Percentiles rank a stretch among this genome's conserved stretches.
Evolutionary conservation across 139 green algal genomes (phyloP).

Genomic region (Nannochloris sp.): DNA sequence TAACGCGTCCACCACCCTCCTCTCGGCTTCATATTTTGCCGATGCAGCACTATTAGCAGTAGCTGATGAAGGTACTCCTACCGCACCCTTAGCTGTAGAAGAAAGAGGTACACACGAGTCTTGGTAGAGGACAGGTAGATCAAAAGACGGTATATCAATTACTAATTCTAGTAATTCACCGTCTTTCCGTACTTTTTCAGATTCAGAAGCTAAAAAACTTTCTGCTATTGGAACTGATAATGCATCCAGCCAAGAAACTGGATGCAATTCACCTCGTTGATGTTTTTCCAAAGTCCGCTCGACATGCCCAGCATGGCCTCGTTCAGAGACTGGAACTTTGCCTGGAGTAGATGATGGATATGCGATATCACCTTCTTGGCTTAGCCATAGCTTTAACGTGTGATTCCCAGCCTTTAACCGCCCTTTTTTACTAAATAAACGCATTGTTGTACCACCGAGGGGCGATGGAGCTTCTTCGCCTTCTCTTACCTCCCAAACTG

Average conservation of each 20-base stretch:
- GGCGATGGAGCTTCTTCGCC: conserved; percentile 14
- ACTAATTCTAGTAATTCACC: conserved; percentile 36
- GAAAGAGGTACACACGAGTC: too few species aligned
- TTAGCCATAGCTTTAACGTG: conserved; percentile 55
- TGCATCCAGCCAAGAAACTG: conserved; percentile 78
- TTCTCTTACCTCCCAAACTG: conserved; percentile 49
- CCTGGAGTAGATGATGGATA: conserved; percentile 54
- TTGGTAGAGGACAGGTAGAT: conserved; percentile 79
- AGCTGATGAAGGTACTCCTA: too few species aligned
- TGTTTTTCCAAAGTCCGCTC: conserved; percentile 67
- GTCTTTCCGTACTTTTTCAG: neutral
- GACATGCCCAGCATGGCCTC: conserved; percentile 47
- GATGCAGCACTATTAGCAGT: too few species aligned
- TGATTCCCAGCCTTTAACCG: conserved; percentile 71
- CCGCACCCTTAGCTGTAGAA: too few species aligned
- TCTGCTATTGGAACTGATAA: conserved; percentile 42
- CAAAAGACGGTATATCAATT: conserved; percentile 74
- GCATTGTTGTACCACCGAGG: conserved; percentile 56
- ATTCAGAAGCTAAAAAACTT: neutral
- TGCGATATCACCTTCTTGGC: conserved; percentile 34
- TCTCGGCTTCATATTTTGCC: too few species aligned
- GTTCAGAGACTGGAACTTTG: conserved; percentile 57
- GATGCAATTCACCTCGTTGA: conserved; percentile 64
- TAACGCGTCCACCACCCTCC: too few species aligned
- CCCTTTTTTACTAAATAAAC: conserved; percentile 81